Percentiles rank a stretch among this genome's conserved stretches.
phyloP scores from a whole-genome alignment of 371 early-diverging fungal species.

The Mucor indicus region DNA sequence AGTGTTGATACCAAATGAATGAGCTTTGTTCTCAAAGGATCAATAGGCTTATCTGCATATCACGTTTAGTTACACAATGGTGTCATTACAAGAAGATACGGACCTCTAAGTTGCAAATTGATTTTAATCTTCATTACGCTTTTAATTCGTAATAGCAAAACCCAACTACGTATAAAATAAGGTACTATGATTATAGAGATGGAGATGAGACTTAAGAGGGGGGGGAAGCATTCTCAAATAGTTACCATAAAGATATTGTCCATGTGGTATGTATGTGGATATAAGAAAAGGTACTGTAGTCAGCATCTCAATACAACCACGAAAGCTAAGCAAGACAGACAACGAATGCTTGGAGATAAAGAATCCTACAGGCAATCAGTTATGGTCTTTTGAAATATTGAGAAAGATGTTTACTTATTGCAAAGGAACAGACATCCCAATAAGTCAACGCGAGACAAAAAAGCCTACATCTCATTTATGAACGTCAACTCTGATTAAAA shows the following conservation, averaged over 20 bases:
- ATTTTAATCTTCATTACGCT: slow-evolving; percentile 58
- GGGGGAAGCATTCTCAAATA: no score
- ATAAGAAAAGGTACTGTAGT: slow-evolving; percentile 55
- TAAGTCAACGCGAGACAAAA: slow-evolving; percentile 41
- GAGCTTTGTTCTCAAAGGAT: slow-evolving; percentile 58
- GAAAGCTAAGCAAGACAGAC: slow-evolving; percentile 43
- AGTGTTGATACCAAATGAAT: slow-evolving; percentile 60
- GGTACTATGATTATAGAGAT: slow-evolving; percentile 50
- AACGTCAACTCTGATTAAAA: neutral
- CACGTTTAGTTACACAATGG: no score
- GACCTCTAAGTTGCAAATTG: slow-evolving; percentile 50
- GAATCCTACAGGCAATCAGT: slow-evolving; percentile 6
- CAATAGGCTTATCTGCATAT: slow-evolving; percentile 39
- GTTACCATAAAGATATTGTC: slow-evolving; percentile 54
- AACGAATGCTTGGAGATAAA: slow-evolving; percentile 27
- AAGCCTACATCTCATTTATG: slow-evolving; percentile 24
- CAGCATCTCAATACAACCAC: slow-evolving; percentile 49
- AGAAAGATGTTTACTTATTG: no score
- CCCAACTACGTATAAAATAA: slow-evolving; percentile 63
- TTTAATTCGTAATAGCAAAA: slow-evolving; percentile 53
- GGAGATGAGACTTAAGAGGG: no score
- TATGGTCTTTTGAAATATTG: no score
- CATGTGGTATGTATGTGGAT: slow-evolving; percentile 47
- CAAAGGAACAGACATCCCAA: slow-evolving; percentile 40
- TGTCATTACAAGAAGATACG: no score